phyloP scores from a whole-genome alignment of 768 basidiomycete species.

The Lyophyllum decastes region DNA sequence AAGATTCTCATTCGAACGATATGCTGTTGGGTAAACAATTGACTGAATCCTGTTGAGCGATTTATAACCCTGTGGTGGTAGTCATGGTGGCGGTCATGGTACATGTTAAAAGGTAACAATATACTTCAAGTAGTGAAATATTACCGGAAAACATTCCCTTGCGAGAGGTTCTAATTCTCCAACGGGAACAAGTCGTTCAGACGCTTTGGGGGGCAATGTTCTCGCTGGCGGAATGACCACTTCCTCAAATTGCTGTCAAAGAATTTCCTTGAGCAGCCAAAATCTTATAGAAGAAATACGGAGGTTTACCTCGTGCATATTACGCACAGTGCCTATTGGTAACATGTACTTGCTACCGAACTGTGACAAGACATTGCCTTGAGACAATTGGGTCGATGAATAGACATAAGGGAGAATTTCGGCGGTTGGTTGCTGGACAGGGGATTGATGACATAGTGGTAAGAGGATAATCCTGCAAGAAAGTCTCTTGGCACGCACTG shows the following conservation, averaged over 20 bases:
- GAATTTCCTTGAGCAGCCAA: slow-evolving; percentile 1
- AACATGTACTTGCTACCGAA: slow-evolving; percentile 78
- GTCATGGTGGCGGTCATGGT: background rate
- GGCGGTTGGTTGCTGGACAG: slow-evolving; percentile 50
- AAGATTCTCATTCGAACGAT: slow-evolving; percentile 95
- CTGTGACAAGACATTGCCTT: slow-evolving; percentile 69
- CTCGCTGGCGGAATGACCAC: slow-evolving; percentile 85
- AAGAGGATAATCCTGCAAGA: background rate
- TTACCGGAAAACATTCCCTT: slow-evolving; percentile 81
- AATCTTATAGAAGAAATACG: background rate
- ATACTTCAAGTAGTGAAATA: slow-evolving; percentile 12
- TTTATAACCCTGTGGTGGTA: slow-evolving; percentile 84
- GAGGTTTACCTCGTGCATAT: slow-evolving; percentile 60
- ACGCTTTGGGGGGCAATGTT: slow-evolving; percentile 67
- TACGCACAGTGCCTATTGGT: slow-evolving; percentile 78
- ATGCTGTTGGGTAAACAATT: slow-evolving; percentile 91
- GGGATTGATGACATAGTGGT: background rate
- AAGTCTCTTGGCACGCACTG: slow-evolving; percentile 38
- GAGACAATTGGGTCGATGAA: slow-evolving; percentile 57
- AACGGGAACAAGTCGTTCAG: slow-evolving; percentile 74
- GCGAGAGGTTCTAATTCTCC: slow-evolving; percentile 76
- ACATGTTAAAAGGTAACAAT: too few relatives aligned
- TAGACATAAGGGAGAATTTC: slow-evolving; percentile 89
- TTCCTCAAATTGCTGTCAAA: slow-evolving; percentile 78
- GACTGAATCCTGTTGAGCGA: slow-evolving; percentile 93